Base-by-base conservation (phyloP, 177 flowering plant genomes). In the Vitis hybrid region DNA sequence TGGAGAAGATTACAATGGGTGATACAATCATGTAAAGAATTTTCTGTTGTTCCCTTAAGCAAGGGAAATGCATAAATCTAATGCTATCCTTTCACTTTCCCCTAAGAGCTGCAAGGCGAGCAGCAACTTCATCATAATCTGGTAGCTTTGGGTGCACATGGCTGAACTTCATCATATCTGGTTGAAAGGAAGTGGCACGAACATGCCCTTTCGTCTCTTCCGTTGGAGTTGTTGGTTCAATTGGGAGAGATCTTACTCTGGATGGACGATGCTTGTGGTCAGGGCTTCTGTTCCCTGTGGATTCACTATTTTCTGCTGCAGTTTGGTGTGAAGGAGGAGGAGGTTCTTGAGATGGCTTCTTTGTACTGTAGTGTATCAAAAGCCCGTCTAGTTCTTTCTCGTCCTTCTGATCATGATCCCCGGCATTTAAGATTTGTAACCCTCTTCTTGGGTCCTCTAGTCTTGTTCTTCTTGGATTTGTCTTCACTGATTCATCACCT, bases 61-160 rank as follows among this genome's bases (percentile, higher is more conserved):
- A 24, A 28, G 31, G 31, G 31, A 28, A 28, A 28, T 28, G 31
- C 4, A 28, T 28, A 3, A 28, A 28, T 28, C 31, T 28, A 28
- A 28, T 28, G 31, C 31, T 28, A 28, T 52, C 31, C 10, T 44
- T 58, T 78, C 52, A 65, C 54, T 33, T 51, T 31, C 75, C 75
- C 64, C 64, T 72, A 14, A 86, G 78, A 38, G 87, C 78, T 17
- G 84, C 83, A 66, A 89, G 50, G 54, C 83, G 69, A 56, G 87
- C 82, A 3, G 84, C 86, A 56, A 87, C 74, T 2, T 86, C 86
- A 66, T 89, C 93, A 65, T 80, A 86, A 14, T 84, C 90, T 0
- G 89, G 89, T 15, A 87, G 74, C 66, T 82, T 89, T 1, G 90
- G 88, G 73, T 87, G 92, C 59, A 77, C 83, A 68, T 81, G 87